phyloP scores from a whole-genome alignment of 495 filamentous ascomycete species.

The Pseudomonodictys pantanalensis region DNA sequence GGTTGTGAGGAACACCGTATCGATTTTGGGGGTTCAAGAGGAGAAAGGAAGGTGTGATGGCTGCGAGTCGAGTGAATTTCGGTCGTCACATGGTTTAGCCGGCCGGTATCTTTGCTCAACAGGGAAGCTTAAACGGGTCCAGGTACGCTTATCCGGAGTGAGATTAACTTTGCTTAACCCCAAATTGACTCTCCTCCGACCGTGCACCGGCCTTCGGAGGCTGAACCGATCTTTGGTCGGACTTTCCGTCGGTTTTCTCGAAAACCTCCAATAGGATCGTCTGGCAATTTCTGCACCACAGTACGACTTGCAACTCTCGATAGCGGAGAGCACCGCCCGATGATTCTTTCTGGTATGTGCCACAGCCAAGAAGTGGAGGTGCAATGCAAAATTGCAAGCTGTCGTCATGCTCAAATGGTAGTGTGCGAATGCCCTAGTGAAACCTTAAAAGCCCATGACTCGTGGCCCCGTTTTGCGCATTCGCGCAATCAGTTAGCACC shows the following conservation, averaged over 20 bases:
- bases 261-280: neutral
- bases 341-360: neutral
- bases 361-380: neutral
- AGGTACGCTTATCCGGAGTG: neutral
- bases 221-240: neutral
- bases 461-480: too few relatives aligned
- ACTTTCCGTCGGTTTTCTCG: neutral
- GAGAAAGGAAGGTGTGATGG: conserved; percentile 5
- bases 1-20: neutral
- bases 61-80: conserved; percentile 3
- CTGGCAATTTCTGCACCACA: neutral
- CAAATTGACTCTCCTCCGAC: neutral
- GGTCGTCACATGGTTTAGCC: conserved; percentile 3
- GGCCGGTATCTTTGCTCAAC: neutral
- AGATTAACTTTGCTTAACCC: neutral
- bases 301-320: neutral
- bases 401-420: too few relatives aligned
- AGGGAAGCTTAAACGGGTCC: neutral
- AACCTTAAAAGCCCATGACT: too few relatives aligned
- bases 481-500: too few relatives aligned
- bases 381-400: neutral
- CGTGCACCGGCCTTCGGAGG: neutral
- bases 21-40: conserved; percentile 2
- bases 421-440: too few relatives aligned
- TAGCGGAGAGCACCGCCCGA: neutral